Percentiles rank a stretch among this genome's conserved stretches.
These are phyloP conservation scores for Neonectria ditissima DNA, from an alignment of 2,329 filamentous ascomycete genomes.

Conservation along the genomic window DNA sequence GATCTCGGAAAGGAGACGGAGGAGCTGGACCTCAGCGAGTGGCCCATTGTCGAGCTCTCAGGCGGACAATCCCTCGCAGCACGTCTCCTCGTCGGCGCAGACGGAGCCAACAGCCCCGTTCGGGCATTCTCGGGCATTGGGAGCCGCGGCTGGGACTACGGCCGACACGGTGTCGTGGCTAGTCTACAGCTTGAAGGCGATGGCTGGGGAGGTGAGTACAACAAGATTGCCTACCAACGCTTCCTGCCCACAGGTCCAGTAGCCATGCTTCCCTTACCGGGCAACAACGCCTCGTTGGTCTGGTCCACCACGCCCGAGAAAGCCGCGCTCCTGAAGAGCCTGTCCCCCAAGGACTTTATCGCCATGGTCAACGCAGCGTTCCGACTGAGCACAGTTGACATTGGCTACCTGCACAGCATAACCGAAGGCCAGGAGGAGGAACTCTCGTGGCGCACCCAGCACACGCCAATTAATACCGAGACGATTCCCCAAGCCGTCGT, in stretches of 20 bases:
- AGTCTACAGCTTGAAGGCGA: conserved; percentile 79
- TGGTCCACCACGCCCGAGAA: conserved; percentile 92
- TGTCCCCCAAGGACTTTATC: conserved; percentile 79
- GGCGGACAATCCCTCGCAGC: conserved; percentile 78
- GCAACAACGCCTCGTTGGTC: conserved; percentile 85
- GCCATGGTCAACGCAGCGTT: conserved; percentile 96
- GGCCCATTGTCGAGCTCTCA: conserved; percentile 85
- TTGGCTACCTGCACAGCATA: conserved; percentile 83
- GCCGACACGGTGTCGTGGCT: conserved; percentile 89
- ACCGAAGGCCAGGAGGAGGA: conserved; percentile 74
- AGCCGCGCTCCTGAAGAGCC: conserved; percentile 81
- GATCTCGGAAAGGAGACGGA: conserved; percentile 76
- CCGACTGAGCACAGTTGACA: conserved; percentile 80
- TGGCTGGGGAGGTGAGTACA: conserved; percentile 64
- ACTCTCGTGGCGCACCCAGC: conserved; percentile 82
- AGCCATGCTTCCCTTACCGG: conserved; percentile 89
- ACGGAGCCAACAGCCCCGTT: conserved; percentile 95
- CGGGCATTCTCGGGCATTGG: conserved; percentile 88
- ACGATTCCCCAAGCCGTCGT: conserved; percentile 74
- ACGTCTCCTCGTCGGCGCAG: conserved; percentile 88
- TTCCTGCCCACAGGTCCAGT: conserved; percentile 94
- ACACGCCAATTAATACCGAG: conserved; percentile 68
- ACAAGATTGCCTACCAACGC: conserved; percentile 89
- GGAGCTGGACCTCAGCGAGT: conserved; percentile 81
- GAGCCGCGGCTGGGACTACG: conserved; percentile 93